Evolutionary conservation across 2,329 filamentous ascomycete species (phyloP), one percentile per base, ranked within the genome.

Genomic region (Cladobotryum mycophilum): DNA sequence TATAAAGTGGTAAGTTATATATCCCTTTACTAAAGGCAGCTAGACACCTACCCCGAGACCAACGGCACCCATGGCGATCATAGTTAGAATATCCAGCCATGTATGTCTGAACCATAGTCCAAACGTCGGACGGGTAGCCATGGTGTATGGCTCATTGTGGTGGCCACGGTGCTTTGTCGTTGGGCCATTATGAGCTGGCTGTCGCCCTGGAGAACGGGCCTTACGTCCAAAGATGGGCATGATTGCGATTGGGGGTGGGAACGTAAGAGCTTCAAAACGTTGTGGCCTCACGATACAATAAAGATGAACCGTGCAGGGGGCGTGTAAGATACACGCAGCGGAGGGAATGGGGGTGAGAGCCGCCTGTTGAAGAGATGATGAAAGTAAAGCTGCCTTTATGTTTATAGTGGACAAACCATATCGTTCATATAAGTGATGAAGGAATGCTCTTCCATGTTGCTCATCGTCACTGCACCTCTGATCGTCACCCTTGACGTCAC

Each of bases 31-130:
- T 30, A 3, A 30, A 30, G 12, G 43, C 11, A 22, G 15, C 15
- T 22, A 5, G 30, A 17, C 8, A 60, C 76, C 62, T 74, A 87
- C 83, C 52, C 83, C 84, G 1, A 88, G 74, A 14, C 84, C 84
- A 44, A 88, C 68, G 12, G 76, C 80, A 9, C 85, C 84, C 75
- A 88, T 79, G 20, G 70, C 64, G 8, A 72, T 69, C 82, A 88
- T 88, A 33, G 83, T 86, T 17, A 85, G 47, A 47, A 88, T 76
- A 60, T 88, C 85, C 12, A 86, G 67, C 74, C 79, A 83, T 4
- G 82, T 85, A 8, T 74, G 72, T 64, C 84, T 86, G 56, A 87
- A 64, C 85, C 85, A 88, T 61, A 85, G 81, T 3, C 84, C 82
- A 56, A 88, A 85, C 2, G 70, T 76, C 2, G 84, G 84, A 11